Evolutionary conservation across 1,284 basidiomycete genomes (phyloP), one percentile per base, ranked within the genome.

Genomic region (Thelephora terrestris): DNA sequence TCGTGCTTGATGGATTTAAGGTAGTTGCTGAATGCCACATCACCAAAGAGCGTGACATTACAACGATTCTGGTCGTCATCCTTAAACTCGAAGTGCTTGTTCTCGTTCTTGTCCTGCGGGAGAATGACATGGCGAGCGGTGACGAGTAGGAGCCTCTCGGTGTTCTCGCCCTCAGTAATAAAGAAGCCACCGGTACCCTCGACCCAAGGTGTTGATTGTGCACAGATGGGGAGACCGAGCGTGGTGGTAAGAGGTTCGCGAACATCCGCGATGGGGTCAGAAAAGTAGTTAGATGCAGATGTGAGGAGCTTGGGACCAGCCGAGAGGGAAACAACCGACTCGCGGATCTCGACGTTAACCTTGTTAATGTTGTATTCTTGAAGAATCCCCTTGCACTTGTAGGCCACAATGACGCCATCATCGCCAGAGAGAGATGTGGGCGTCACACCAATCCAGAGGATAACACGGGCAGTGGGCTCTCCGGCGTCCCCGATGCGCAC

Each of bases 11-110:
- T 61, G 25, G 48, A 45, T 21, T 45, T 39, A 51, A 54, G 9
- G 40, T 42, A 35, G 16, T 37, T 34, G 24, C 50, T 34, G 48
- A 58, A 54, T 7, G 54, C 57, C 3, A 45, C 43, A 6, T 55
- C 53, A 24, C 61, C 55, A 10, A 63, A 51, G 20, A 63, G 47
- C 48, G 61, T 25, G 54, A 64, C 61, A 7, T 64, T 48, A 10
- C 37, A 17, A 43, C 43, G 51, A 43, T 49, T 49, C 49, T 49
- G 42, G 43, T 53, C 52, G 47, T 17, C 20, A 50, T 56, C 24
- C 43, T 14, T 27, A 14, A 21, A 21, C 7, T n/a, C 9, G 6
- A 7, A 9, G 25, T 25, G 42, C 17, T 47, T 23, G 40, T 23
- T 23, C 24, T 7, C 16, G n/a, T 38, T n/a, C 16, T n/a, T 16